Evolutionary conservation across 371 early-diverging fungal genomes (phyloP), one percentile per base, ranked within the genome.

Genomic region (Mucor circinelloides): DNA sequence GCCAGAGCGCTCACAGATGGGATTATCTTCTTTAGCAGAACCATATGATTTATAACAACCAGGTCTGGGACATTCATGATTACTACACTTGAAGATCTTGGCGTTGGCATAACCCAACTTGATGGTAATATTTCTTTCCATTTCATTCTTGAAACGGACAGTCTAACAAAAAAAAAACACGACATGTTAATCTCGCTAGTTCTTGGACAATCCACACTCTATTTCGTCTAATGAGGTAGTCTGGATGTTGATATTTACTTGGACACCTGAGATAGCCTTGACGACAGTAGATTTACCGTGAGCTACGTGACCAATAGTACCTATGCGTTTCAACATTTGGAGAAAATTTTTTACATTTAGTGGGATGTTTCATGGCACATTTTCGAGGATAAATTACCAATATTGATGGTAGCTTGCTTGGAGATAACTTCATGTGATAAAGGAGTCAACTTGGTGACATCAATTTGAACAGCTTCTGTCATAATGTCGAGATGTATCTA

Each of bases 271-370:
- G 73, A 99, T 99, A 59, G 99, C 99, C 80, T 96, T 98, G 64
- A 99, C 99, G 38, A 99, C 96, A 5, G 99, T 99, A 17, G 99
- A 97, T 91, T 99, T 99, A 76, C 99, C 99, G 90, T 99, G 99
- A 59, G 99, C 99, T 75, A 99, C 99, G 88, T 99, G 99, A 60
- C 99, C 99, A 81, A 99, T 99, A 58, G 99, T 99, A 76, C 97
- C 98, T 91, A 77, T 57, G 58, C 38, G 31, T 56, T 40, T 13
- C 17, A 30, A 52, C 52, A 52, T n/a, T 2, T 15, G 21, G 8
- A 69, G 40, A 66, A 70, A 58, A 46, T 42, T 50, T 64, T 69
- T 64, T 60, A 55, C 55, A 13, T 38, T 48, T 25, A 50, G 6
- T 36, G 32, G 58, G 38, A 34, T 54, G 50, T 66, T 42, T 59